Conservation (phyloP, 768 basidiomycete genomes). For the Hygrophorus pudorinus region DNA sequence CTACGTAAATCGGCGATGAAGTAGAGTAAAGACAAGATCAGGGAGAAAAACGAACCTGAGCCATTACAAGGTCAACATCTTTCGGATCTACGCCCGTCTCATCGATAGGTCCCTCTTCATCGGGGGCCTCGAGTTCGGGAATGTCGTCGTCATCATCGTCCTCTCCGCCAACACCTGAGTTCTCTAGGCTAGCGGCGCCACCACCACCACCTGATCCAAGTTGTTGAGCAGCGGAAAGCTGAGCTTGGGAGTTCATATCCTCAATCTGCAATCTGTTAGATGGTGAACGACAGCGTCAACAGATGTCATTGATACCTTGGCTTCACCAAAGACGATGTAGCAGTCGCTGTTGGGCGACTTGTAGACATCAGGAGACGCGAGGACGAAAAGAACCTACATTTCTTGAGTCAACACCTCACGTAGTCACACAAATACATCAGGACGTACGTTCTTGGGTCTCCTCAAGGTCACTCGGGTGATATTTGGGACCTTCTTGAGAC, state of each 20-base stretch:
- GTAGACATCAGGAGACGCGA: slow-evolving; percentile 93
- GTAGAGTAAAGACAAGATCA: neutral
- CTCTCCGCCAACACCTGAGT: slow-evolving; percentile 39
- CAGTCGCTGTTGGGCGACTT: slow-evolving; percentile 96
- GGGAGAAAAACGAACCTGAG: slow-evolving; percentile 23
- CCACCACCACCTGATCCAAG: slow-evolving; percentile 45
- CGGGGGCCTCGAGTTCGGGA: slow-evolving; percentile 74
- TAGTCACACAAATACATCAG: neutral
- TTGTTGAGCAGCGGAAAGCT: slow-evolving; percentile 72
- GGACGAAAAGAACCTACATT: slow-evolving; percentile 75
- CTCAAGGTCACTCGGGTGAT: slow-evolving; percentile 94
- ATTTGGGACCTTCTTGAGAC: slow-evolving; percentile 84
- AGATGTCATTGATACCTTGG: slow-evolving; percentile 44
- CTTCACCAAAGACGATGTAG: slow-evolving; percentile 99
- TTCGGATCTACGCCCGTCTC: slow-evolving; percentile 87
- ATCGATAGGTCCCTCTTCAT: slow-evolving; percentile 75
- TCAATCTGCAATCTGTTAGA: slow-evolving; percentile 45
- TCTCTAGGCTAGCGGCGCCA: slow-evolving; percentile 37
- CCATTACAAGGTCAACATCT: slow-evolving; percentile 92
- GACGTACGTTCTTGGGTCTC: slow-evolving; percentile 84
- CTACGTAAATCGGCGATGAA: slow-evolving; percentile 27
- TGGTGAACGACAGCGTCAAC: neutral
- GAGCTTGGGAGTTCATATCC: slow-evolving; percentile 77
- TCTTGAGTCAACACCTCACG: neutral
- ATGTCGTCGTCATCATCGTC: slow-evolving; percentile 76